Conservation (phyloP, 2,329 filamentous ascomycete genomes). For the Lecanicillium sp. region DNA sequence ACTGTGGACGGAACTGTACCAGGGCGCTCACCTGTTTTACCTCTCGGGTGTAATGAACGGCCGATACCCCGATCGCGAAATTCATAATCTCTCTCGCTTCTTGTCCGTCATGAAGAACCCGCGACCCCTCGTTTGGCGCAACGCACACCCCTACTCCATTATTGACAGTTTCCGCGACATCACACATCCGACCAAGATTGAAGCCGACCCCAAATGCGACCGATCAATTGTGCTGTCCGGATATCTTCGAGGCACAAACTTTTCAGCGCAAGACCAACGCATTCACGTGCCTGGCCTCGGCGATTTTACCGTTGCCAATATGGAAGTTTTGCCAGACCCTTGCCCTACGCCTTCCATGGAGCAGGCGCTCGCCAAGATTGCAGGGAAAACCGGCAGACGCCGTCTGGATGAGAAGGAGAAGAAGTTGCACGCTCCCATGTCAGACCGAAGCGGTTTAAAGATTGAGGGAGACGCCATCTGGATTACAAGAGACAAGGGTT, state of each 20-base stretch:
- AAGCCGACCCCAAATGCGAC: constrained; percentile 83
- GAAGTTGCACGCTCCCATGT: constrained; percentile 94
- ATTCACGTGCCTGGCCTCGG: constrained; percentile 91
- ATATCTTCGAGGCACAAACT: constrained; percentile 91
- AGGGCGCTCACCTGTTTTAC: constrained; percentile 95
- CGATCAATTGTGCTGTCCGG: constrained; percentile 86
- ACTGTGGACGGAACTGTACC: constrained; percentile 95
- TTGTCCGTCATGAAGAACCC: constrained; percentile 99
- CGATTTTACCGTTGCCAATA: constrained; percentile 73
- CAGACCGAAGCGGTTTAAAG: constrained; percentile 88
- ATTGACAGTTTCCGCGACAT: constrained; percentile 94
- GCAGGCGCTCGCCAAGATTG: constrained; percentile 74
- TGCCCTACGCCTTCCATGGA: constrained; percentile 92
- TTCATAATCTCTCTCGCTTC: constrained; percentile 92
- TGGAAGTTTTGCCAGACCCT: constrained; percentile 86
- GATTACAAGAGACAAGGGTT: constrained; percentile 63
- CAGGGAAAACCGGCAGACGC: constrained; percentile 72
- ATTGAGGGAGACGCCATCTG: constrained; percentile 97
- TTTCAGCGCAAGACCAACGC: constrained; percentile 73
- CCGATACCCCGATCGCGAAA: constrained; percentile 89
- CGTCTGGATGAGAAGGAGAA: constrained; percentile 95
- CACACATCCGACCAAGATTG: constrained; percentile 85
- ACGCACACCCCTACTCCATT: constrained; percentile 88
- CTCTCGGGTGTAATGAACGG: constrained; percentile 95
- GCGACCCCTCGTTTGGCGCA: constrained; percentile 90